Percentiles rank a stretch among this genome's conserved stretches.
These are phyloP conservation scores for Mycosarcoma maydis DNA, from an alignment of 1,284 basidiomycete species.

Conservation along the genomic window DNA sequence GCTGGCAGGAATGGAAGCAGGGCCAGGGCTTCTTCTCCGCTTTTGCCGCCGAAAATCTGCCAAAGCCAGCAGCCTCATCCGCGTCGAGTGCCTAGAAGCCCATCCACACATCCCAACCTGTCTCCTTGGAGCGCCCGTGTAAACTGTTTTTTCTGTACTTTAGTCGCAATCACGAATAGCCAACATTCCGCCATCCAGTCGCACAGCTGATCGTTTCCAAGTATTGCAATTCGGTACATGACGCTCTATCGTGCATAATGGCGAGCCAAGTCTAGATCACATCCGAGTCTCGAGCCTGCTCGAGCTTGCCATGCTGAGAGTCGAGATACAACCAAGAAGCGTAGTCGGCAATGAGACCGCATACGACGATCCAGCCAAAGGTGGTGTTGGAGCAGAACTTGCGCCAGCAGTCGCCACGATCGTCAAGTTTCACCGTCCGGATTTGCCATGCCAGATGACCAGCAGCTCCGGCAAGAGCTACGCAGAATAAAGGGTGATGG, in stretches of 20 bases:
- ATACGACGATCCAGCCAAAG: slow-evolving; percentile 88
- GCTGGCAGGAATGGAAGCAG: slow-evolving; percentile 54
- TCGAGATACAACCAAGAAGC: slow-evolving; percentile 40
- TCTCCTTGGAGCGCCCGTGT: too few relatives aligned
- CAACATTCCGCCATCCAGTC: not conserved
- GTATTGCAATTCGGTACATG: too few relatives aligned
- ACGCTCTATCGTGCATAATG: not conserved
- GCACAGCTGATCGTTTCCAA: not conserved
- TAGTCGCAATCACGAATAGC: too few relatives aligned
- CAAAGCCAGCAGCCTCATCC: slow-evolving; percentile 10
- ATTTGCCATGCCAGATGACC: slow-evolving; percentile 84
- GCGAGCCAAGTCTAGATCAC: not conserved
- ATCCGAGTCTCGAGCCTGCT: not conserved
- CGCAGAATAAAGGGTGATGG: slow-evolving; percentile 76
- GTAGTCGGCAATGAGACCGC: slow-evolving; percentile 84
- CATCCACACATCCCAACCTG: too few relatives aligned
- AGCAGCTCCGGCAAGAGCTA: slow-evolving; percentile 78
- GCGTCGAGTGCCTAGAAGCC: not conserved
- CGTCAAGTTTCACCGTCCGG: slow-evolving; percentile 76
- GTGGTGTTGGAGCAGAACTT: slow-evolving; percentile 89
- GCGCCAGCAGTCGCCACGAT: slow-evolving; percentile 85
- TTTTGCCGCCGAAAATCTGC: slow-evolving; percentile 23
- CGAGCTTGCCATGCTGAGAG: not conserved
- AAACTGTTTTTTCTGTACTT: not conserved
- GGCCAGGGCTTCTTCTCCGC: slow-evolving; percentile 46